Evolutionary conservation across 2,329 filamentous ascomycete genomes (phyloP), one percentile per base, ranked within the genome.

Genomic region (Westerdykella sp.): DNA sequence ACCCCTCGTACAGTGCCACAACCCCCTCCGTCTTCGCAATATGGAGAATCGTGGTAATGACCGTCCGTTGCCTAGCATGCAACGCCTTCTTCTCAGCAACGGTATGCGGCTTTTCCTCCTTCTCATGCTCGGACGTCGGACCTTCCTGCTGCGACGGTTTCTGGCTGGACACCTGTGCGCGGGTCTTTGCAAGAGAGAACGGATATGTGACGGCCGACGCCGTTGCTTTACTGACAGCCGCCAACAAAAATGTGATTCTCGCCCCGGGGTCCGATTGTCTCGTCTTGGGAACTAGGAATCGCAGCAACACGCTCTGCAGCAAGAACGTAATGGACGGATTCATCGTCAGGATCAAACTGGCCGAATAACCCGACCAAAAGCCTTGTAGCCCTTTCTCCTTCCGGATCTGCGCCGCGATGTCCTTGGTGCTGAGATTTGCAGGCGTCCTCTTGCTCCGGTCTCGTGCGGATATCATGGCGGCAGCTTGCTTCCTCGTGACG

Each of bases 271-370:
- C 71, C 4, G 72, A 69, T 7, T 76, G 69, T 53, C 72, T 75
- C 32, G 73, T 69, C 6, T 71, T 68, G 3, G 76, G 72, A 1
- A 88, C 71, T 2, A 85, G 61, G 1, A 73, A 60, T 41, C 78
- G 75, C 51, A 84, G 82, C 15, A 93, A 70, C 6, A 83, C 69
- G 54, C 87, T 83, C 58, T 94, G 87, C 23, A 95, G 71, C 53
- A 91, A 82, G 62, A 95, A 90, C 0, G 90, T 95, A 50, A 95
- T 77, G 51, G 84, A 84, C 1, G 90, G 89, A 57, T 95, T 95
- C 22, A 95, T 73, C 1, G 89, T 90, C 40, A 95, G 69, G 32
- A 95, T 75, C 45, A 95, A 66, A 16, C 79, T 83, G 2, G 88
- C 87, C 15, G 85, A 87, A 64, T 95, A 95, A 0, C 89, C 89